A percentile compares a stretch with the other conserved stretches of the same genome.
Evolutionary conservation across 495 filamentous ascomycete genomes (phyloP).

Genomic region (Penicillium cataractarum): DNA sequence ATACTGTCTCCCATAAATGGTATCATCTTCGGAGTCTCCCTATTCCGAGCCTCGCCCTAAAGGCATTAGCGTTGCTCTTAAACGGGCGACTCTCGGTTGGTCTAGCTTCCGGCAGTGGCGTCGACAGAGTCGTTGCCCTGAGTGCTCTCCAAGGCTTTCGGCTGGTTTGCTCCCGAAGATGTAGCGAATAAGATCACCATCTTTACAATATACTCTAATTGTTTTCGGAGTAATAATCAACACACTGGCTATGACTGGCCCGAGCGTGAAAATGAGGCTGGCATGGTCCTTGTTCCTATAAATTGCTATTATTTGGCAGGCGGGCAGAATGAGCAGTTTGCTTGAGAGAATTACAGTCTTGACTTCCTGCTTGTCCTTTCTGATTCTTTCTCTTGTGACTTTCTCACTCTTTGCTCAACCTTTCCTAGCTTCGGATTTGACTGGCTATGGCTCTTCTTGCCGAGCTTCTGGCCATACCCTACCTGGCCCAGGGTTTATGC

Average conservation of each 20-base stretch:
- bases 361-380: neutral
- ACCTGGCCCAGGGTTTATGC: constrained; percentile 25
- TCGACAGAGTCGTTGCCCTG: neutral
- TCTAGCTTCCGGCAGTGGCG: constrained; percentile 11
- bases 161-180: neutral
- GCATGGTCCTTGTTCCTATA: neutral
- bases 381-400: neutral
- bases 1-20: neutral
- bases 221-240: neutral
- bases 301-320: neutral
- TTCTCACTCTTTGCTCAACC: neutral
- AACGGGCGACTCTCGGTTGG: neutral
- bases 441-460: constrained; percentile 30
- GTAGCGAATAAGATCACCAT: neutral
- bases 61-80: no score
- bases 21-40: constrained; percentile 5
- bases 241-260: constrained; percentile 4
- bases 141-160: neutral
- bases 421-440: neutral
- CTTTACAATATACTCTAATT: neutral
- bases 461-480: constrained; percentile 29
- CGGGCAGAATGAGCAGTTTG: neutral
- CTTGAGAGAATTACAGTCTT: neutral
- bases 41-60: neutral
- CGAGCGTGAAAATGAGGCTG: neutral